phyloP scores from a whole-genome alignment of 371 early-diverging fungal genomes.

The Mucor irregularis region DNA sequence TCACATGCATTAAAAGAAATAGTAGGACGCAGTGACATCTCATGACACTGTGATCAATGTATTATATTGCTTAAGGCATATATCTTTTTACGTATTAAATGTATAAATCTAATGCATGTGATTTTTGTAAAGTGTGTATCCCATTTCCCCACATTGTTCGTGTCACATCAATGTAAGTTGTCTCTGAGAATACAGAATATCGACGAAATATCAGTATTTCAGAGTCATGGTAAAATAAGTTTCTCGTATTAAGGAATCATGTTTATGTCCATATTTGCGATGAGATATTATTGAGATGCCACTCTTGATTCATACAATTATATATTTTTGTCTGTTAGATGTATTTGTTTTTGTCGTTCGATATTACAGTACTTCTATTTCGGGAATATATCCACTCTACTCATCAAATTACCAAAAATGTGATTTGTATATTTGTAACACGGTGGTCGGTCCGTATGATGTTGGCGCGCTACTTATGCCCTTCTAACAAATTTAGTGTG shows the following conservation, averaged over 20 bases:
- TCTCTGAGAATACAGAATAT: too few species aligned
- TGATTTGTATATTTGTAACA: neutral
- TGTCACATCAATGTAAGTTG: too few species aligned
- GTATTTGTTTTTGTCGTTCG: neutral
- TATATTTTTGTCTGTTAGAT: too few species aligned
- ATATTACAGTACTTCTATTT: neutral
- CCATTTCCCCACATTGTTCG: conserved; percentile 13
- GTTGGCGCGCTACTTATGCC: too few species aligned
- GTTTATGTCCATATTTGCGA: too few species aligned
- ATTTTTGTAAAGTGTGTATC: neutral
- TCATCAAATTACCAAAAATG: neutral
- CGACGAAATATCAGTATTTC: too few species aligned
- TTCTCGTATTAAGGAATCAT: too few species aligned
- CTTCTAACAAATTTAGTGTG: too few species aligned
- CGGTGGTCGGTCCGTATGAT: too few species aligned
- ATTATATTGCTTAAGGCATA: neutral
- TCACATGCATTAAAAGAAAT: conserved; percentile 9
- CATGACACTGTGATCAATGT: conserved; percentile 1
- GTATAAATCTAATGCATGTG: neutral
- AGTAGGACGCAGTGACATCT: neutral
- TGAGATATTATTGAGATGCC: too few species aligned
- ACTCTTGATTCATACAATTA: too few species aligned
- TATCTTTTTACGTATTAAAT: neutral
- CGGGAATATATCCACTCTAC: neutral
- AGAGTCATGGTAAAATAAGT: too few species aligned